phyloP scores from a whole-genome alignment of 148 eudicot species.

The Beta vulgaris region DNA sequence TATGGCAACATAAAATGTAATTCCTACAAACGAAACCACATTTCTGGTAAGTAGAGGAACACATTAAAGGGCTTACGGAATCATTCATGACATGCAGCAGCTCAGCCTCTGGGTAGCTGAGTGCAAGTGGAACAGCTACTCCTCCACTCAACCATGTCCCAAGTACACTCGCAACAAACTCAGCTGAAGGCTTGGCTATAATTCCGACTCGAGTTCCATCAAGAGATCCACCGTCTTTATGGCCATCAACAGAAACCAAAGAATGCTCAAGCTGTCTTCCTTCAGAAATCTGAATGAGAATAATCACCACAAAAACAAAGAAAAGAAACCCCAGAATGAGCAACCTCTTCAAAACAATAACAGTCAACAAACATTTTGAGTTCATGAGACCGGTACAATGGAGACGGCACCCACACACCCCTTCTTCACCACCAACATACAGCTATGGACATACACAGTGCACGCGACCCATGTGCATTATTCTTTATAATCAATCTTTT shows the following conservation, averaged over 20 bases:
- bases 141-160: constrained; percentile 96
- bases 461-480: neutral
- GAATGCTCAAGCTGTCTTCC: constrained; percentile 11
- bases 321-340: neutral
- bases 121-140: constrained; percentile 97
- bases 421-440: neutral
- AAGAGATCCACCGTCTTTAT: constrained; percentile 36
- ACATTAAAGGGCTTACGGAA: constrained; percentile 51
- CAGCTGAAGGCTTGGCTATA: constrained; percentile 94
- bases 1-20: neutral
- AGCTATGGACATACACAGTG: neutral
- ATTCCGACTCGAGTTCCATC: constrained; percentile 89
- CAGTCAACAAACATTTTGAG: neutral
- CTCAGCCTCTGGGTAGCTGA: constrained; percentile 98
- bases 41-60: constrained; percentile 7
- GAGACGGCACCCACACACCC: neutral
- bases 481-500: neutral
- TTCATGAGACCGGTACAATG: neutral
- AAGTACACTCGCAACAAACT: constrained; percentile 90
- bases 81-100: constrained; percentile 96
- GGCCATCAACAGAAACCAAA: constrained; percentile 40
- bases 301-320: constrained; percentile 5
- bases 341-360: neutral
- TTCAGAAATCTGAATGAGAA: constrained; percentile 24
- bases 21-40: neutral